Base-by-base conservation (phyloP, 148 eudicot species). In the Cornus florida region DNA sequence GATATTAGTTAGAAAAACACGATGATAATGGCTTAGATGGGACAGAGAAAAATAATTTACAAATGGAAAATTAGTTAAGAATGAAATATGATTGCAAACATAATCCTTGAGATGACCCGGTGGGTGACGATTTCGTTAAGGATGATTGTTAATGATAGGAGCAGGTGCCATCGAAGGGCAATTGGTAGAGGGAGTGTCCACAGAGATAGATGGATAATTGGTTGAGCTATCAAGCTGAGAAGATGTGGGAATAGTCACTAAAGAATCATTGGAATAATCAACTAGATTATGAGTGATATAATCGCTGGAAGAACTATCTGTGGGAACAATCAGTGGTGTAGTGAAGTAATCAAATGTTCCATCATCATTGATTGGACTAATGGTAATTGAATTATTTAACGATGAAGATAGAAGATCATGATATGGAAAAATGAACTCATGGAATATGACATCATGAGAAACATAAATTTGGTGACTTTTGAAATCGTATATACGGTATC, bases 221-320 rank as follows among this genome's bases (percentile, higher is more conserved):
- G 35, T 33, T 33, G 1, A 33, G 35, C 3, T 33, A 3, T 33
- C 35, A 33, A 33, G 35, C 35, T 33, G 35, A 33, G 35, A 33
- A 33, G 35, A 33, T 50, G 56, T 72, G 59, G 59, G 23, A 72
- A 43, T 43, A 48, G 28, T 7, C n/a, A n/a, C 24, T 7, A 1
- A 59, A 72, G 56, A 72, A 72, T 41, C 56, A 72, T 43, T 43
- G 23, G 59, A 72, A 72, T 41, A 3, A n/a, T 72, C 75, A 72
- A 23, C 41, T 32, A 32, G 19, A 69, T 31, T 69, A 5, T 31
- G 38, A 31, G 38, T 5, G 23, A 7, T 11, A 23, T 5, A 69
- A 14, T 33, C 35, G 3, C 35, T 33, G 3, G 35, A 33, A 33
- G 35, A 33, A 33, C 1, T 33, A 33, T 33, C 3, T 1, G 35